Evolutionary conservation across 345 rosid species (phyloP), one percentile per base, ranked within the genome.

Genomic region (Murraya koenigii): DNA sequence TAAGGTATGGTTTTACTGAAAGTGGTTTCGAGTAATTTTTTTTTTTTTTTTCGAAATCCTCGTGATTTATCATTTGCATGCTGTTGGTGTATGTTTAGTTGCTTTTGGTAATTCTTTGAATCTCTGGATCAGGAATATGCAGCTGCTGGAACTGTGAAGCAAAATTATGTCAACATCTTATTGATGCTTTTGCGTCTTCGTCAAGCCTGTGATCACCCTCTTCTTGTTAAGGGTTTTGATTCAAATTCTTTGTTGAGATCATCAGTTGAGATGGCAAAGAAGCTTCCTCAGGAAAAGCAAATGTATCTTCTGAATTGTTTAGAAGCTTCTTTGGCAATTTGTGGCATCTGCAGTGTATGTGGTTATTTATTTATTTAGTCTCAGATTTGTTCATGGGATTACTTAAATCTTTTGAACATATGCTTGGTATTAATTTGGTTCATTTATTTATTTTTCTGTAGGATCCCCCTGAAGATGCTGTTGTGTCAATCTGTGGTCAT

Each of bases 391-490:
- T 64, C 66, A 55, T 2, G 22, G 69, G 38, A 19, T 71, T 26
- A 59, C 25, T 7, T 65, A 52, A 52, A 47, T 65, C n/a, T 47
- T 71, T 55, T 22, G 13, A 49, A 47, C 22, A 7, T 28, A 28
- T 49, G 33, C 14, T 69, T 64, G 68, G 23, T 64, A 19, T 64
- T 64, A 64, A 33, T 64, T 32, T 64, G 41, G 68, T 33, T 19
- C 4, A 33, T 33, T 64, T 63, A 6, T 32, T 19, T 64, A 64
- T 8, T 64, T 77, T 66, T 77, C 65, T 84, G 25, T 76, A 96
- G 99, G 99, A 94, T 88, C 86, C 97, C 36, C 99, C 99, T 47
- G 99, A 96, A 84, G 99, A 90, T 86, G 99, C 98, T 78, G 95
- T 92, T 83, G 94, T 90, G 79, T 85, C 98, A 25, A 79, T 82